phyloP scores from a whole-genome alignment of 768 basidiomycete genomes.

The Strobilomyces echinocephalus region DNA sequence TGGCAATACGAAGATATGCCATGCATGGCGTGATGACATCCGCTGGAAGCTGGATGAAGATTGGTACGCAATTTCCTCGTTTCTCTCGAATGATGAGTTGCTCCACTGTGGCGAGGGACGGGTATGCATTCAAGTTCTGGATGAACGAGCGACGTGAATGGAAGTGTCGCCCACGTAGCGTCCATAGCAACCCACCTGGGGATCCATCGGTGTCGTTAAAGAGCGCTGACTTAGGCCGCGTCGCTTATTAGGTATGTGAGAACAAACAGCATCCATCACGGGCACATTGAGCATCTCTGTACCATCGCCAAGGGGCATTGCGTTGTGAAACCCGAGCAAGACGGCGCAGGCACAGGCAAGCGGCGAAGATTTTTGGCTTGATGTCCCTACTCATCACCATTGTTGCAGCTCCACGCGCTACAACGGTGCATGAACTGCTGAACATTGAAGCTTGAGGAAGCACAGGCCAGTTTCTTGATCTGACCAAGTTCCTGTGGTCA shows the following conservation, averaged over 20 bases:
- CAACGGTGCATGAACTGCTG: background rate
- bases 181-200: constrained; percentile 37
- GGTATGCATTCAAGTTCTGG: constrained; percentile 64
- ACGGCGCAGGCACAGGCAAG: background rate
- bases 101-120: constrained; percentile 71
- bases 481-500: background rate
- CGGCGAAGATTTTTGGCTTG: background rate
- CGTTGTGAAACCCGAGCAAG: background rate
- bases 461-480: background rate
- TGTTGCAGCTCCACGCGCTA: background rate
- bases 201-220: constrained; percentile 38
- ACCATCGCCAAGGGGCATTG: background rate
- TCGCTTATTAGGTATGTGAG: background rate
- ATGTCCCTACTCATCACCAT: background rate
- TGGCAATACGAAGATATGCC: constrained; percentile 89
- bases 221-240: background rate
- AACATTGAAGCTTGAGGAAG: background rate
- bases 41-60: constrained; percentile 89
- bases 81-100: constrained; percentile 75
- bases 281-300: too few species aligned
- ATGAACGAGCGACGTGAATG: constrained; percentile 48
- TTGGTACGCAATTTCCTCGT: constrained; percentile 86
- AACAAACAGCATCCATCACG: background rate
- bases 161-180: constrained; percentile 31
- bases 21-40: constrained; percentile 96